Base-by-base conservation (phyloP, 805 yeast species). In the Lipomyces starkeyi region DNA sequence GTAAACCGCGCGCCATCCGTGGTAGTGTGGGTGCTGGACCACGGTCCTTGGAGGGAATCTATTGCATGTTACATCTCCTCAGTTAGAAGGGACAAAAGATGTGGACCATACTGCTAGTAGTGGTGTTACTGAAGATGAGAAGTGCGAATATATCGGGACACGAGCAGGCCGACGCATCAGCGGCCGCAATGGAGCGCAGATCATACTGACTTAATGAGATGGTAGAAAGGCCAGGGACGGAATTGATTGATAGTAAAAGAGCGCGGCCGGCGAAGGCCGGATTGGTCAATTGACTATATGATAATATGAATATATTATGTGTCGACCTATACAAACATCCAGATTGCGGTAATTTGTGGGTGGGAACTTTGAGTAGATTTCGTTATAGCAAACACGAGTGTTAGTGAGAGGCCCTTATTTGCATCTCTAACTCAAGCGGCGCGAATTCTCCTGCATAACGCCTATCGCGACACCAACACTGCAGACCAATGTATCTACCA, bases 1-100 rank as follows among this genome's bases (percentile, higher is more conserved):
- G 91, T 0, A 88, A 75, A 0, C 88, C 88, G 35, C 83, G 82
- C 7, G 85, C 80, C 78, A 82, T 80, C 43, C 83, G 76, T 25
- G 83, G 82, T 49, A 76, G 73, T 34, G 73, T 78, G 47, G 81
- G 82, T 8, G 64, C 64, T 5, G 71, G 69, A 3, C 72, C 67
- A 2, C 65, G 64, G 13, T 62, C 65, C 20, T 58, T 59, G 8
- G 54, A 14, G 3, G 68, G 68, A n/a, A 56, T 59, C 60, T n/a
- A 2, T 8, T 1, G 7, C 22, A 13, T 43, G 49, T 43, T 43
- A 43, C 11, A 43, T 17, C 22, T 14, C 14, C 5, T 9, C 17
- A 20, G 9, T 6, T 13, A 22, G 8, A 17, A 13, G 1, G 32
- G 17, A 27, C 8, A 13, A 53, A 53, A 0, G 7, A 22, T 14